Evolutionary conservation across 1,139 yeast species (phyloP), one percentile per base, ranked within the genome.

Genomic region (Blastobotrys illinoisensis): DNA sequence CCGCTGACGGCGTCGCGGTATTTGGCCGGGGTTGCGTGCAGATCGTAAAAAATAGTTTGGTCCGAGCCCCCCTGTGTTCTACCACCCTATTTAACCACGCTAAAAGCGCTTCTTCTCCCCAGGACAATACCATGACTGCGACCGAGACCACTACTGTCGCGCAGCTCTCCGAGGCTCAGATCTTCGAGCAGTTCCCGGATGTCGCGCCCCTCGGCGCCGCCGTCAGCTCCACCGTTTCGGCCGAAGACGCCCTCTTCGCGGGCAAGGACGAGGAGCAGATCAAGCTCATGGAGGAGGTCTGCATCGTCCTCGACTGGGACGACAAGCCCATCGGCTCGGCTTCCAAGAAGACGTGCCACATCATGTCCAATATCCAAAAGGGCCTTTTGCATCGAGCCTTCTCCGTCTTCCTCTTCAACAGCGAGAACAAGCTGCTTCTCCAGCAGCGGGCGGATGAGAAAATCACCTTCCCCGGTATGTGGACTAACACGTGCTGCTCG

Each of bases 401-500:
- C 69, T 88, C 97, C 26, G 97, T 91, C 28, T 93, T 93, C 67
- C 75, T 91, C 57, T 95, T 93, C 75, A 86, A 90, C 70, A 82
- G 80, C 48, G 81, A 88, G 51, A 83, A 84, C 56, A 80, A 86
- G 72, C 79, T 95, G 60, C 78, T 93, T 62, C 78, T 93, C 63
- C 99, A 93, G 73, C 96, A 89, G 73, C 83, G 99, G 64, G 98
- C 99, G 0, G 85, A 85, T 56, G 98, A 93, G 70, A 93, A 93
- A 72, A 93, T 93, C 74, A 93, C 99, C 1, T 93, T 93, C 72
- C 96, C 99, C 1, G 82, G 82, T 56, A 83, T 89, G 86, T 93
- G 99, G 99, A 93, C 99, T 46, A 93, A 93, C 71, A 95, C 99
- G 2, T 95, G 99, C 72, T 93, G 99, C 71, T 91, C 98, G 0